phyloP scores from a whole-genome alignment of 495 filamentous ascomycete species.

The Xylaria curta region DNA sequence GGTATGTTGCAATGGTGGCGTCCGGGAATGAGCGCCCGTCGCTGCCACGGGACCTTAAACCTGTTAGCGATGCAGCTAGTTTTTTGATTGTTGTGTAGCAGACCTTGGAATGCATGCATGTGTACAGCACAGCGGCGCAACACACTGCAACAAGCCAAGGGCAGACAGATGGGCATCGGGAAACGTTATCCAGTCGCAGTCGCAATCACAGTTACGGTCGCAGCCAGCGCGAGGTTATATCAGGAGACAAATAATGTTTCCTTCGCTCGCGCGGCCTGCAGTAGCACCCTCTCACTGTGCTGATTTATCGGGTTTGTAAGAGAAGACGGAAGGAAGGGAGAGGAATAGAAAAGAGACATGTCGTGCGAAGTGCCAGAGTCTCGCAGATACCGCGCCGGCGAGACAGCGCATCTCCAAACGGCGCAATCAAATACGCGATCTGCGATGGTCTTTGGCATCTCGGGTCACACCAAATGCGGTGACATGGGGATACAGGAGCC shows the following conservation, averaged over 20 bases:
- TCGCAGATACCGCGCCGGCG: constrained; percentile 18
- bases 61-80: constrained; percentile 22
- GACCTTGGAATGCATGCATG: constrained; percentile 19
- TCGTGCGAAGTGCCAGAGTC: constrained; percentile 14
- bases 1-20: constrained; percentile 16
- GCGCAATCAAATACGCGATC: constrained; percentile 28
- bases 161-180: not conserved
- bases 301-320: not conserved
- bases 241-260: not conserved
- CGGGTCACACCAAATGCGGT: constrained; percentile 20
- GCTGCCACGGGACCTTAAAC: constrained; percentile 5
- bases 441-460: constrained; percentile 31
- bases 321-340: not conserved
- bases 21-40: constrained; percentile 22
- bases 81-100: constrained; percentile 18
- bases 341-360: not conserved
- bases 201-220: constrained; percentile 17
- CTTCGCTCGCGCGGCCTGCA: not conserved
- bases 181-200: constrained; percentile 10
- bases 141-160: not conserved
- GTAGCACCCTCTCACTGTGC: not conserved
- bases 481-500: constrained; percentile 13
- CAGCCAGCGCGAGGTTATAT: not conserved
- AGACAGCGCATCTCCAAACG: constrained; percentile 20
- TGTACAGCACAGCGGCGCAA: not conserved